Percentiles rank a stretch among this genome's conserved stretches.
phyloP scores from a whole-genome alignment of 1,139 yeast species.

The Kodamaea ohmeri region DNA sequence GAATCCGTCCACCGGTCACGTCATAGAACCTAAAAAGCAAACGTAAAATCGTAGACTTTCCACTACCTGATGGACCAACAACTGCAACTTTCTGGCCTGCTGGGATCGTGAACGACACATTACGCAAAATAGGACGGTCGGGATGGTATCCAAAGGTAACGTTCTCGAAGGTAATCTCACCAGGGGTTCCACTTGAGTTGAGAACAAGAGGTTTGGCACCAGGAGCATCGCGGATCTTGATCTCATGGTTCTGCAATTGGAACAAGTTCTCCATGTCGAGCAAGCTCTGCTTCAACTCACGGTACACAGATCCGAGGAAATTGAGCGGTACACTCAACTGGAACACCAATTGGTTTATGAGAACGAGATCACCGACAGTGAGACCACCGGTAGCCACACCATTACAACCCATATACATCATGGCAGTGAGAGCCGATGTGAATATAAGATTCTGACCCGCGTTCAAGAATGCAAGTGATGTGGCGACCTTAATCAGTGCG shows the following conservation, averaged over 20 bases:
- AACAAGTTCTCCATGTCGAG: constrained; percentile 91
- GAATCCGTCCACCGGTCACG: constrained; percentile 69
- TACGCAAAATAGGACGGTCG: constrained; percentile 77
- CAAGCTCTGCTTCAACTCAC: constrained; percentile 89
- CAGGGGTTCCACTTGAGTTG: constrained; percentile 38
- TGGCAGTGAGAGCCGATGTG: constrained; percentile 86
- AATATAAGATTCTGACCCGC: constrained; percentile 92
- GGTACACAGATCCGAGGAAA: constrained; percentile 89
- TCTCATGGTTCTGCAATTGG: constrained; percentile 72
- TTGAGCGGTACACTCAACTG: constrained; percentile 93
- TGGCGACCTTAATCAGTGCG: constrained; percentile 84
- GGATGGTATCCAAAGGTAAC: constrained; percentile 92
- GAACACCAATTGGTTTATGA: constrained; percentile 92
- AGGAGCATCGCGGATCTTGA: constrained; percentile 60
- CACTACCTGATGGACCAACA: constrained; percentile 95
- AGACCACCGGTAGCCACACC: constrained; percentile 82
- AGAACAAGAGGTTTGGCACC: constrained; percentile 59
- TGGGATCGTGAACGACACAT: constrained; percentile 83
- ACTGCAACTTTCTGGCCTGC: constrained; percentile 89
- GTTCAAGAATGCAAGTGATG: constrained; percentile 85
- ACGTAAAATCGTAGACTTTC: constrained; percentile 86
- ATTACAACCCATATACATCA: constrained; percentile 99
- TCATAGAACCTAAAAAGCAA: constrained; percentile 86
- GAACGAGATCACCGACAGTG: constrained; percentile 94
- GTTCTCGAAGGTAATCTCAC: constrained; percentile 84